These are phyloP conservation scores for Stemphylium lycopersici DNA, from an alignment of 2,329 filamentous ascomycete genomes.

Conservation along the genomic window DNA sequence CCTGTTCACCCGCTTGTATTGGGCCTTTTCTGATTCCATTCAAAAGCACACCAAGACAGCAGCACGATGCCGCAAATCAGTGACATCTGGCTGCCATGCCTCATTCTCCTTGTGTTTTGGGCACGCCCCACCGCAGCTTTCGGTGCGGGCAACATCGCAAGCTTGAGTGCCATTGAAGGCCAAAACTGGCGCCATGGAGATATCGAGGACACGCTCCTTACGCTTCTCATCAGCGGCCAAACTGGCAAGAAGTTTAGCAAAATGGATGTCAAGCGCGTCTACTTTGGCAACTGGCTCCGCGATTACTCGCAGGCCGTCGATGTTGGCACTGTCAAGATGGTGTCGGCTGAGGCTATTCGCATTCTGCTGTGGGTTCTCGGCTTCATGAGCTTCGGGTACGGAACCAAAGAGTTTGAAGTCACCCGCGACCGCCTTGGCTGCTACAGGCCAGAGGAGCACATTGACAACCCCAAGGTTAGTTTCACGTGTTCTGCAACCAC, in stretches of 20 bases:
- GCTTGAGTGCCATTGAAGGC: constrained; percentile 79
- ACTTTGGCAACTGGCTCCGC: constrained; percentile 94
- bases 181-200: constrained; percentile 75
- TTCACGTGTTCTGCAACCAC: not conserved
- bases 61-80: constrained; percentile 38
- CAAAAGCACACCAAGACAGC: constrained; percentile 8
- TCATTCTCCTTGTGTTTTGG: constrained; percentile 66
- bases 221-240: constrained; percentile 68
- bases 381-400: constrained; percentile 87
- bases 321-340: constrained; percentile 87
- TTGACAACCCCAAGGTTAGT: constrained; percentile 69
- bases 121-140: constrained; percentile 76
- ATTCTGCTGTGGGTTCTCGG: constrained; percentile 87
- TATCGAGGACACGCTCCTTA: constrained; percentile 88
- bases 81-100: constrained; percentile 48
- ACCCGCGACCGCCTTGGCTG: constrained; percentile 78
- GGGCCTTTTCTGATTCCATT: not conserved
- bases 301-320: constrained; percentile 96
- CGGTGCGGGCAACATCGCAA: constrained; percentile 87
- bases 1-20: not conserved
- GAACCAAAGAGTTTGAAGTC: constrained; percentile 84
- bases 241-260: constrained; percentile 85
- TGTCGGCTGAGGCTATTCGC: constrained; percentile 88
- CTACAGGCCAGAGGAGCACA: constrained; percentile 75
- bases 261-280: constrained; percentile 84